Evolutionary conservation across 257 asterid genomes (phyloP).

Genomic region (Paulownia fortunei): DNA sequence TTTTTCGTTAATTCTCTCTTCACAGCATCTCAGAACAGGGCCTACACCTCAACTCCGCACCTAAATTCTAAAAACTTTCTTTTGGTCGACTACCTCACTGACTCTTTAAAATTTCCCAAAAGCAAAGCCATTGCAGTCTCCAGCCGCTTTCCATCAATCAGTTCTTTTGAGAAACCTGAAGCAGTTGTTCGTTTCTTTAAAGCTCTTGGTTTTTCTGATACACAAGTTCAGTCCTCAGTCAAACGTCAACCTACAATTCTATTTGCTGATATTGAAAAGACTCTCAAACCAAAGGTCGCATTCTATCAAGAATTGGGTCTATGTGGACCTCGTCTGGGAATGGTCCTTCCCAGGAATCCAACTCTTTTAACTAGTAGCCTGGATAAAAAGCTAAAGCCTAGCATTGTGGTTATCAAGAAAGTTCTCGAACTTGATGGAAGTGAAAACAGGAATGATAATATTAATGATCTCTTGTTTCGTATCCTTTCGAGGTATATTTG

Average conservation of each 20-base stretch:
- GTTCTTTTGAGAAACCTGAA: slow-evolving; percentile 18
- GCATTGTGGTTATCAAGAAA: slow-evolving; percentile 31
- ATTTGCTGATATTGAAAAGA: slow-evolving; percentile 33
- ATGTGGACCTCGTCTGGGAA: slow-evolving; percentile 32
- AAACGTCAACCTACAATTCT: slow-evolving; percentile 27
- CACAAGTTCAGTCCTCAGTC: slow-evolving; percentile 21
- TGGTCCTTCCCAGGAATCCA: slow-evolving; percentile 37
- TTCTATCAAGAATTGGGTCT: slow-evolving; percentile 44
- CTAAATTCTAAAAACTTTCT: background rate
- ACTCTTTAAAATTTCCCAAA: slow-evolving; percentile 17
- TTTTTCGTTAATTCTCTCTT: background rate
- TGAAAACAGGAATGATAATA: background rate
- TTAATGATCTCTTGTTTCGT: slow-evolving; percentile 14
- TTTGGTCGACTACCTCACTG: slow-evolving; percentile 13
- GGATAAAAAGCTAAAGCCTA: slow-evolving; percentile 39
- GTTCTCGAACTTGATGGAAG: slow-evolving; percentile 26
- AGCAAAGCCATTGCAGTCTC: background rate
- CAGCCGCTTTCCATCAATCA: background rate
- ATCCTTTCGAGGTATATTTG: slow-evolving; percentile 16
- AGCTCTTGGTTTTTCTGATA: slow-evolving; percentile 19
- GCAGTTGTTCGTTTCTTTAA: slow-evolving; percentile 14
- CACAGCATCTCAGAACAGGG: background rate
- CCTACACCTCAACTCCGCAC: slow-evolving; percentile 16
- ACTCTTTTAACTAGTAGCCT: slow-evolving; percentile 34
- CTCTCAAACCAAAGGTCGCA: slow-evolving; percentile 39